These are phyloP conservation scores for Kurtzmaniella quercitrusa DNA, from an alignment of 1,139 yeast genomes.

Conservation along the genomic window DNA sequence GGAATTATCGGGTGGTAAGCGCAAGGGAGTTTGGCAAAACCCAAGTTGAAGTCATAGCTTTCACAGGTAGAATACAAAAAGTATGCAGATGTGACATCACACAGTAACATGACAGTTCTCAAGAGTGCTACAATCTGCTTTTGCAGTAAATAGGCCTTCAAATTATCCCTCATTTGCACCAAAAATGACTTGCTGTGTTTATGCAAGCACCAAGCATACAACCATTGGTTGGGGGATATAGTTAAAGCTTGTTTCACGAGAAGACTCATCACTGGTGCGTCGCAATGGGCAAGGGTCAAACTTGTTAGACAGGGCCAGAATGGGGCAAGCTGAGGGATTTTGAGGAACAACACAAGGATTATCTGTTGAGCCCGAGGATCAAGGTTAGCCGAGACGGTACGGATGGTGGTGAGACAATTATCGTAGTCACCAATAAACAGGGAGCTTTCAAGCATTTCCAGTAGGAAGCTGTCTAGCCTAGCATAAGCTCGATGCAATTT, in stretches of 20 bases:
- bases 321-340: constrained; percentile 2
- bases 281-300: neutral
- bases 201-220: neutral
- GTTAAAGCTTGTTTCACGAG: neutral
- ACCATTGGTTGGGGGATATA: neutral
- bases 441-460: neutral
- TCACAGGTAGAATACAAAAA: neutral
- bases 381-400: neutral
- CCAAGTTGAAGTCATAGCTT: neutral
- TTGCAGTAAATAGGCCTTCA: neutral
- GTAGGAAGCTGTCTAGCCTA: neutral
- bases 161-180: neutral
- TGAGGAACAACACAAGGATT: constrained; percentile 2
- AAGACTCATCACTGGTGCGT: neutral
- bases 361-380: constrained; percentile 1
- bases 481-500: neutral
- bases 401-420: neutral
- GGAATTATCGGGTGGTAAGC: neutral
- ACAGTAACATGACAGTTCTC: neutral
- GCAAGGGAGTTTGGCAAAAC: neutral
- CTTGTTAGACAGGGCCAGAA: constrained; percentile 3
- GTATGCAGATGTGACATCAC: neutral
- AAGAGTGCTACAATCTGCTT: neutral
- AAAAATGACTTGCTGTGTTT: neutral
- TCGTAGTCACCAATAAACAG: neutral